phyloP scores from a whole-genome alignment of 352 stramenopile species.

The Phytophthora hibernalis region DNA sequence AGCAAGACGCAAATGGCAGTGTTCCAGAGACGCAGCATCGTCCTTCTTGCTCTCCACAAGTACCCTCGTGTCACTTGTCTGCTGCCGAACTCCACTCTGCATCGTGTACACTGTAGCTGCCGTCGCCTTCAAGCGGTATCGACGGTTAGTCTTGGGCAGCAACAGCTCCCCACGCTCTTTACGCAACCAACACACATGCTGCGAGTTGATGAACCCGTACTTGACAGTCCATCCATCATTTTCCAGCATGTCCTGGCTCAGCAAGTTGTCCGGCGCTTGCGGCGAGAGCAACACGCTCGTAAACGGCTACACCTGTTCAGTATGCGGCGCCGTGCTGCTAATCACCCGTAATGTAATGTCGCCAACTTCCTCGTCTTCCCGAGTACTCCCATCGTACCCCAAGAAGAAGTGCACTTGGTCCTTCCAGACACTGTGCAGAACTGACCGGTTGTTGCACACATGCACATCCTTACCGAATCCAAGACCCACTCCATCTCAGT shows the following conservation, averaged over 20 bases:
- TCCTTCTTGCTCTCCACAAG: background rate
- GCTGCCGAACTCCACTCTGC: background rate
- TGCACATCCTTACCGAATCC: conserved; percentile 16
- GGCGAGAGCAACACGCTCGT: conserved; percentile 4
- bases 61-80: background rate
- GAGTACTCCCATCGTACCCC: background rate
- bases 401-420: background rate
- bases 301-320: background rate
- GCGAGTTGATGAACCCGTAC: background rate
- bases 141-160: background rate
- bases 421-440: background rate
- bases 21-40: background rate
- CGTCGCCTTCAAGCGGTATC: background rate
- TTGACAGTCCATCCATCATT: conserved; percentile 12
- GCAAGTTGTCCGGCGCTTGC: conserved; percentile 16
- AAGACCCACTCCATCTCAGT: conserved; percentile 12
- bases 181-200: conserved; percentile 1
- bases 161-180: background rate
- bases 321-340: conserved; percentile 10
- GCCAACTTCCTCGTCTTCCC: background rate
- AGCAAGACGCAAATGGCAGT: background rate
- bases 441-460: conserved; percentile 4
- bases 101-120: background rate
- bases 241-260: conserved; percentile 11
- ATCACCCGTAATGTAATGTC: background rate